Evolutionary conservation across 2,329 filamentous ascomycete species (phyloP).

Genomic region (Clarireedia hainanense): DNA sequence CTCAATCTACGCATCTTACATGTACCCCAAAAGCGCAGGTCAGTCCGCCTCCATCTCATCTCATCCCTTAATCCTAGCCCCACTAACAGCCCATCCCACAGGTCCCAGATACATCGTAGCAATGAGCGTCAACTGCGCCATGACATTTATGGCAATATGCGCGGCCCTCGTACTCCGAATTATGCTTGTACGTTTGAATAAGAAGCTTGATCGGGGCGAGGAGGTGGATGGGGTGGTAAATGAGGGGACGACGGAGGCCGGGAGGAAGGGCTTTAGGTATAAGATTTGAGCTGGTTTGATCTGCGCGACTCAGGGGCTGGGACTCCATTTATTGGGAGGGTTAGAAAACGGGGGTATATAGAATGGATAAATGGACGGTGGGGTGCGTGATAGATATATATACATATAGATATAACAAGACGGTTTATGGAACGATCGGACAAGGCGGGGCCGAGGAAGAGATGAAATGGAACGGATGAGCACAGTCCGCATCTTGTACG

Average conservation of each 20-base stretch:
- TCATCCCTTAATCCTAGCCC: no score
- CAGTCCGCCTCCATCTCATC: background rate
- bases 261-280: constrained; percentile 6
- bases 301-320: no score
- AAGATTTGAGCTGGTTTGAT: background rate
- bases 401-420: no score
- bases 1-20: constrained; percentile 60
- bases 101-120: constrained; percentile 33
- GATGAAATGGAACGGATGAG: no score
- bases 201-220: constrained; percentile 57
- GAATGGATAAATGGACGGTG: no score
- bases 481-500: no score
- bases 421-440: no score
- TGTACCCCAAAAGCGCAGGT: constrained; percentile 26
- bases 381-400: no score
- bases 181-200: constrained; percentile 58
- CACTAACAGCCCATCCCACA: no score
- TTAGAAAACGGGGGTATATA: no score
- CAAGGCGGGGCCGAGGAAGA: no score
- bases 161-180: constrained; percentile 55
- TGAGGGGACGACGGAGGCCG: constrained; percentile 1
- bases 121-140: constrained; percentile 61
- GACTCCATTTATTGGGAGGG: no score
- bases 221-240: constrained; percentile 34
- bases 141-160: constrained; percentile 54